phyloP scores from a whole-genome alignment of 2,329 filamentous ascomycete genomes.

The Sordariomycetes sp. region DNA sequence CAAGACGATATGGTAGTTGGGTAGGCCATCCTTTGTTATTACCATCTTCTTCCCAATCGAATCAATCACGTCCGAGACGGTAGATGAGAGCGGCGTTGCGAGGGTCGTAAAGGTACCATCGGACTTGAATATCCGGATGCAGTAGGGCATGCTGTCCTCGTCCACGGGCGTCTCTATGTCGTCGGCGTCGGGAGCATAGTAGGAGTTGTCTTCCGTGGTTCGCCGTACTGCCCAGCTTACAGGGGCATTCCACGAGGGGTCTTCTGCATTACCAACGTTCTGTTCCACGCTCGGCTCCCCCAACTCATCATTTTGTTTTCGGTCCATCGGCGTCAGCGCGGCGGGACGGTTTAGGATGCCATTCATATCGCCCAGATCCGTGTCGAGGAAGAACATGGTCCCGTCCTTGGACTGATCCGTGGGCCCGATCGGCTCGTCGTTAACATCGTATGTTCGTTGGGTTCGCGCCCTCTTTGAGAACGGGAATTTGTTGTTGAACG shows the following conservation, averaged over 20 bases:
- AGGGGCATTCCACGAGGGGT: slow-evolving; percentile 70
- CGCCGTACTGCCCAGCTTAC: slow-evolving; percentile 93
- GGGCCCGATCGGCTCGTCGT: slow-evolving; percentile 45
- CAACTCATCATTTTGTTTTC: slow-evolving; percentile 27
- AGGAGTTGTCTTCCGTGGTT: slow-evolving; percentile 50
- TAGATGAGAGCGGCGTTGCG: slow-evolving; percentile 70
- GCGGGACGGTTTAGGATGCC: slow-evolving; percentile 67
- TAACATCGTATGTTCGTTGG: slow-evolving; percentile 32
- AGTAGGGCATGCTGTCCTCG: slow-evolving; percentile 72
- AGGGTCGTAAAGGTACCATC: slow-evolving; percentile 93
- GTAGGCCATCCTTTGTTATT: slow-evolving; percentile 64
- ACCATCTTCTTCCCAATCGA: slow-evolving; percentile 92
- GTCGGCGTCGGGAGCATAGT: slow-evolving; percentile 46
- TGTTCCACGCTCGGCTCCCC: not conserved
- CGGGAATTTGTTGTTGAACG: slow-evolving; percentile 50
- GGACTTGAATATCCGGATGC: slow-evolving; percentile 86
- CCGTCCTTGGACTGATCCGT: slow-evolving; percentile 46
- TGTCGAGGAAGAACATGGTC: slow-evolving; percentile 67
- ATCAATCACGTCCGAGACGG: slow-evolving; percentile 74
- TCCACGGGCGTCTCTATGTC: slow-evolving; percentile 50
- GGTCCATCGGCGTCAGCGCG: slow-evolving; percentile 58
- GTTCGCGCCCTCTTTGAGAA: slow-evolving; percentile 43
- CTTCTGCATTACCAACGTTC: slow-evolving; percentile 10
- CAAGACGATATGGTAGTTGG: slow-evolving; percentile 93
- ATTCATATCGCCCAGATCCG: slow-evolving; percentile 80